A percentile compares a stretch with the other conserved stretches of the same genome.
Evolutionary conservation across 176 grass and related monocot genomes (phyloP).

Genomic region (Aegilops speltoides): DNA sequence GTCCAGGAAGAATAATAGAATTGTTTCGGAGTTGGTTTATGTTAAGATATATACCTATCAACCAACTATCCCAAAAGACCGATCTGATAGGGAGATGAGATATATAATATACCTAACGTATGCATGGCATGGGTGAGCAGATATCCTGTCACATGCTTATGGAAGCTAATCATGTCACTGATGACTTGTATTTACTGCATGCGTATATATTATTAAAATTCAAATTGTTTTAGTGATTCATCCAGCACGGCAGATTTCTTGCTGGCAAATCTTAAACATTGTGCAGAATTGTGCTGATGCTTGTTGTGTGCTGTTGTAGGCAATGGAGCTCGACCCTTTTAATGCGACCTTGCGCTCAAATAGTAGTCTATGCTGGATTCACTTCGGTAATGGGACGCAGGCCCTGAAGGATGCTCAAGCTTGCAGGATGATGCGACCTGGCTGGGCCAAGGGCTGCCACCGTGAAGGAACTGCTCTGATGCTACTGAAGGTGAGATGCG

Average conservation of each 20-base stretch:
- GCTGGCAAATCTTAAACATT: background rate
- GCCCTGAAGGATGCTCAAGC: conserved; percentile 33
- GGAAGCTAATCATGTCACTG: background rate
- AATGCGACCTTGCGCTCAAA: conserved; percentile 39
- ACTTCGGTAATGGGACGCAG: conserved; percentile 2
- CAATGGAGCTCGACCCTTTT: conserved; percentile 18
- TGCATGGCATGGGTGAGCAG: background rate
- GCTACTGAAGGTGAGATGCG: conserved; percentile 30
- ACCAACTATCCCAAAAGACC: too few species aligned
- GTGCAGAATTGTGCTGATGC: background rate
- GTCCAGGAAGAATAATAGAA: conserved; percentile 3
- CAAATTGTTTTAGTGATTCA: background rate
- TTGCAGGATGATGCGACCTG: conserved; percentile 32
- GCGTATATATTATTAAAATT: background rate
- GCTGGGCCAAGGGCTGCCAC: conserved; percentile 46
- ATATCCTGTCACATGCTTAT: background rate
- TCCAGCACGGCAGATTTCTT: background rate
- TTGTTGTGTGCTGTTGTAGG: conserved; percentile 7
- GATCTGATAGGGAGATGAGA: too few species aligned
- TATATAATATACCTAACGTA: too few species aligned
- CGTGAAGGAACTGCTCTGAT: conserved; percentile 36
- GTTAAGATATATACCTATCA: too few species aligned
- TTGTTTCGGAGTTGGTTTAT: background rate
- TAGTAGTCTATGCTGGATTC: conserved; percentile 43
- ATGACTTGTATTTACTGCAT: background rate